Conservation (phyloP, 306 rosid species). For the Gastrolobium bilobum region DNA sequence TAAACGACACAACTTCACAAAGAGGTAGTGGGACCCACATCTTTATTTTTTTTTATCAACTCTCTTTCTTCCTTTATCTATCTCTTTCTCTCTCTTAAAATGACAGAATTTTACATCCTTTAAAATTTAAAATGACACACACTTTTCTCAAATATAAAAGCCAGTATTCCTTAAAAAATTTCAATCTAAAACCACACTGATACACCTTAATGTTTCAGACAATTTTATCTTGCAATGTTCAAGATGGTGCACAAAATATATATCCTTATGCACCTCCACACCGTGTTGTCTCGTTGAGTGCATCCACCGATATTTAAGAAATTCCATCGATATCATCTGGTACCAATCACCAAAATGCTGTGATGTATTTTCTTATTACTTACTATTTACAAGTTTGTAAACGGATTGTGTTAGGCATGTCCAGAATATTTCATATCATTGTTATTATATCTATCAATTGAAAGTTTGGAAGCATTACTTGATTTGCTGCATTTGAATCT, state of each 20-base stretch:
- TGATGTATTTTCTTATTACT: constrained; percentile 3
- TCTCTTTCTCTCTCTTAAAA: no score
- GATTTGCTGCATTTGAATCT: constrained; percentile 43
- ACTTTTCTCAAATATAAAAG: constrained; percentile 3
- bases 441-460: not conserved
- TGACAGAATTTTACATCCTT: no score
- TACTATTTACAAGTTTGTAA: not conserved
- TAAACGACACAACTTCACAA: no score
- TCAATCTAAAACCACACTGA: not conserved
- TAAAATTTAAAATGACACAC: no score
- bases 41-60: no score
- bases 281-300: not conserved
- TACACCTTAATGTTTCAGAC: not conserved
- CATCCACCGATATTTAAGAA: not conserved
- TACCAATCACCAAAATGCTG: not conserved
- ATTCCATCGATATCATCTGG: not conserved
- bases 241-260: not conserved
- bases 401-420: not conserved
- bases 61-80: no score
- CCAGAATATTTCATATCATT: not conserved
- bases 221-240: not conserved
- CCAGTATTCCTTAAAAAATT: not conserved
- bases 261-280: not conserved
- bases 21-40: no score
- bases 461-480: constrained; percentile 37